Base-by-base conservation (phyloP, 495 filamentous ascomycete species). In the Tuber brumale region DNA sequence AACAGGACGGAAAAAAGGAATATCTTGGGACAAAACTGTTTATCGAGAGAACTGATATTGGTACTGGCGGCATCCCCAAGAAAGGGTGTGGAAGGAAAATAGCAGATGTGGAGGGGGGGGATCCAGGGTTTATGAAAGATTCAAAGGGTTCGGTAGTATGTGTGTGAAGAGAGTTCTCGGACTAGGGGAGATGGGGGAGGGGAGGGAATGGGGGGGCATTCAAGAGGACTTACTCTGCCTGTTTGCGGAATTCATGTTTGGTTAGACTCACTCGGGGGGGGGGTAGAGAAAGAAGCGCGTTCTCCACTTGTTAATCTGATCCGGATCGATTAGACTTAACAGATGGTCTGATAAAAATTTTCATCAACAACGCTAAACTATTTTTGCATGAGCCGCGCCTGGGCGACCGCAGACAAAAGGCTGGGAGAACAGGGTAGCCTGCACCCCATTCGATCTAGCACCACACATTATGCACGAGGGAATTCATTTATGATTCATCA, bases 291-390 rank as follows among this genome's bases (percentile, higher is more conserved):
- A 35, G 57, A 66, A 66, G 57, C 14, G 57, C 57, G 57, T 12
- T 35, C 57, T 35, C 57, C 57, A 35, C 57, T 66, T 66, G 27
- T 27, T 66, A 66, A 66, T 66, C 57, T 66, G 57, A 66, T 66
- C 57, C 57, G 57, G 27, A 66, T 66, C 27, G 57, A 66, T 66
- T 66, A 66, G 57, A 66, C 57, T 66, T 66, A 66, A 66, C 57
- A 66, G 57, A 66, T 66, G 57, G 57, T 66, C 57, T 66, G 57
- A 66, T 66, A 66, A 66, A 66, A 18, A 35, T 66, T 66, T 66
- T 66, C 57, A 66, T 35, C 27, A 31, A 66, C 16, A 35, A 7
- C 57, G 27, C 57, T 66, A 66, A 66, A 16, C 57, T 3, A 18
- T 18, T 66, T 35, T 66, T 0, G 57, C n/a, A 18, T 19, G 12